Evolutionary conservation across 805 yeast species (phyloP).

Genomic region (Kodamaea neixiangensis): DNA sequence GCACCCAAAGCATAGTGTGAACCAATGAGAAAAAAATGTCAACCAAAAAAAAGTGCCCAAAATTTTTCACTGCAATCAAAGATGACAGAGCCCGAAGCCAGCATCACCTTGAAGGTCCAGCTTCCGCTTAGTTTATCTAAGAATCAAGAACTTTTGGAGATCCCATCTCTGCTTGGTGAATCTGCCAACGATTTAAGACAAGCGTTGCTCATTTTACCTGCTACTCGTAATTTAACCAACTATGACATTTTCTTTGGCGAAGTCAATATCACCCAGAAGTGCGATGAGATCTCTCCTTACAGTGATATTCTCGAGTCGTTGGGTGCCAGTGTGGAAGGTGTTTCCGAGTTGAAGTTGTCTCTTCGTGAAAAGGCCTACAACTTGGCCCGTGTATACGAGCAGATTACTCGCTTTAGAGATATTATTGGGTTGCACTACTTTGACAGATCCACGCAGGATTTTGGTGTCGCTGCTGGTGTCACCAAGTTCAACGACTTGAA

Average conservation of each 20-base stretch:
- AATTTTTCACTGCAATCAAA: constrained; percentile 9
- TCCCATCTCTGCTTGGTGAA: constrained; percentile 42
- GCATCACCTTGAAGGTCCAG: constrained; percentile 23
- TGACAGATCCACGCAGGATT: constrained; percentile 44
- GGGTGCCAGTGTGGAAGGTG: constrained; percentile 18
- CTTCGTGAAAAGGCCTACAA: constrained; percentile 60
- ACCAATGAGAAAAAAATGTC: constrained; percentile 1
- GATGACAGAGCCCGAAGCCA: constrained; percentile 9
- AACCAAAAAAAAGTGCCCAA: constrained; percentile 11
- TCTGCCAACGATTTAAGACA: constrained; percentile 58
- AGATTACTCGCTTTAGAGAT: constrained; percentile 64
- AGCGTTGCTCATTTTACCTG: constrained; percentile 57
- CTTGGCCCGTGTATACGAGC: constrained; percentile 60
- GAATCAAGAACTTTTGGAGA: constrained; percentile 24
- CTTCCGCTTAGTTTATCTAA: constrained; percentile 21
- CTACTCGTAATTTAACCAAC: constrained; percentile 60
- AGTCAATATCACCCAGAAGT: constrained; percentile 27
- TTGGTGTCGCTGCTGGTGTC: constrained; percentile 50
- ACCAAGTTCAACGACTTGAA: constrained; percentile 47
- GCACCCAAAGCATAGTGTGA: no score
- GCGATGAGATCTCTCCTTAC: constrained; percentile 24
- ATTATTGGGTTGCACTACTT: constrained; percentile 52
- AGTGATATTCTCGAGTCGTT: constrained; percentile 28
- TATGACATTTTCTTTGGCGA: constrained; percentile 49
- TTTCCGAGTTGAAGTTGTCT: constrained; percentile 38